These are phyloP conservation scores for Zygosaccharomyces bailii DNA, from an alignment of 805 yeast species.

Conservation along the genomic window DNA sequence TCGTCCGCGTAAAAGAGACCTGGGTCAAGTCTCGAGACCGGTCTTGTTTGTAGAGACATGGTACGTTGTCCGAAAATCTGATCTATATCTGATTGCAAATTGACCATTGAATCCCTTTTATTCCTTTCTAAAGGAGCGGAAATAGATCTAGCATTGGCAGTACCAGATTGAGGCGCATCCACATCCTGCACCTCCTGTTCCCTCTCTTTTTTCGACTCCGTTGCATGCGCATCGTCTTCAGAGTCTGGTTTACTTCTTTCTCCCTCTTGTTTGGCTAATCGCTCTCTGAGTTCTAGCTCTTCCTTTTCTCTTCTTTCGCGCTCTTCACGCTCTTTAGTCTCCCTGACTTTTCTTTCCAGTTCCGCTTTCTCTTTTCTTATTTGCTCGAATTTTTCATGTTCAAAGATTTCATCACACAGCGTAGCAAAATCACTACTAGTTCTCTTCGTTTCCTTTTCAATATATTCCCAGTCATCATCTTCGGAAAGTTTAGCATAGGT, in stretches of 20 bases:
- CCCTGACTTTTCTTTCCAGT: constrained; percentile 42
- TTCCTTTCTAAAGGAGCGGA: constrained; percentile 37
- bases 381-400: constrained; percentile 63
- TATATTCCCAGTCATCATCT: constrained; percentile 60
- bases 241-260: constrained; percentile 24
- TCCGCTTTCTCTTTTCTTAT: constrained; percentile 49
- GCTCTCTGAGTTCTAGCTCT: constrained; percentile 22
- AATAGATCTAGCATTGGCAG: constrained; percentile 36
- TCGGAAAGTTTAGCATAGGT: constrained; percentile 71
- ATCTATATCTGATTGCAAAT: constrained; percentile 28
- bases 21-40: constrained; percentile 44
- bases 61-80: constrained; percentile 37
- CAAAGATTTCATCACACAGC: constrained; percentile 71
- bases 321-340: constrained; percentile 46
- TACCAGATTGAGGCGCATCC: constrained; percentile 5
- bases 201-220: constrained; percentile 11
- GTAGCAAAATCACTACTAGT: constrained; percentile 77
- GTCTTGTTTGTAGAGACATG: constrained; percentile 40
- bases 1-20: constrained; percentile 34
- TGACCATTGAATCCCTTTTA: constrained; percentile 20
- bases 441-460: constrained; percentile 70
- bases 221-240: constrained; percentile 20
- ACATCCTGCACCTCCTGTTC: constrained; percentile 8
- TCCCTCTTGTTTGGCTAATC: constrained; percentile 28
- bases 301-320: constrained; percentile 34